Evolutionary conservation across 441 rosid genomes (phyloP).

Genomic region (Adansonia rubrostipa): DNA sequence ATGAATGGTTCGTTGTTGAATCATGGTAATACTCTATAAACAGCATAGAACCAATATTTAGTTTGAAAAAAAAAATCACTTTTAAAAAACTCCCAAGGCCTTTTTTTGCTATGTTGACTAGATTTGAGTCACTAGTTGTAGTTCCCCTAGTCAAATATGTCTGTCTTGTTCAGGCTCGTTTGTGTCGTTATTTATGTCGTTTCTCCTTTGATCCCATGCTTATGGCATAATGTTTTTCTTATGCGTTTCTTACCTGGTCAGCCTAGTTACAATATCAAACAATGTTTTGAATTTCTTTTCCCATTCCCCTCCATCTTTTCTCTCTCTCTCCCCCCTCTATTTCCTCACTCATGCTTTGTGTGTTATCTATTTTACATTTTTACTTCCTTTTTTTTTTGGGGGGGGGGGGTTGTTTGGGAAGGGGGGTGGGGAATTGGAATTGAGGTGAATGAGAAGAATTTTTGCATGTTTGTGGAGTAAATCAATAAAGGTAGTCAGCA

Average conservation of each 20-base stretch:
- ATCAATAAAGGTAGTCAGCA: not conserved
- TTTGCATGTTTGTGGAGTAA: not conserved
- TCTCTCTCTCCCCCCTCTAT: no score
- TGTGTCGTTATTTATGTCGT: not conserved
- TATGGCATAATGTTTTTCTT: not conserved
- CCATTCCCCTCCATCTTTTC: not conserved
- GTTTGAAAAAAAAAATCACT: not conserved
- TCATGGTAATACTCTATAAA: not conserved
- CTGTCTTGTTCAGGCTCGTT: not conserved
- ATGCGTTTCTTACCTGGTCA: not conserved
- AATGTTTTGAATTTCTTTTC: not conserved
- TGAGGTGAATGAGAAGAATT: not conserved
- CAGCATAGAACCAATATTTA: not conserved
- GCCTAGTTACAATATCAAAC: not conserved
- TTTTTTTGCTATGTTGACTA: not conserved
- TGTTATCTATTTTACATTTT: not conserved
- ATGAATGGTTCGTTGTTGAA: not conserved
- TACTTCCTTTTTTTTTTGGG: no score
- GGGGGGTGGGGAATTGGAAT: not conserved
- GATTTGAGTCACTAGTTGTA: not conserved
- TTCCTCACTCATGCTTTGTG: not conserved
- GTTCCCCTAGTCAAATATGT: not conserved
- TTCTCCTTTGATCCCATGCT: not conserved
- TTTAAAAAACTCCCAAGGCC: not conserved
- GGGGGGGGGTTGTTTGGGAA: no score